These are phyloP conservation scores for Cytospora chrysosperma DNA, from an alignment of 2,329 filamentous ascomycete genomes.

Conservation along the genomic window DNA sequence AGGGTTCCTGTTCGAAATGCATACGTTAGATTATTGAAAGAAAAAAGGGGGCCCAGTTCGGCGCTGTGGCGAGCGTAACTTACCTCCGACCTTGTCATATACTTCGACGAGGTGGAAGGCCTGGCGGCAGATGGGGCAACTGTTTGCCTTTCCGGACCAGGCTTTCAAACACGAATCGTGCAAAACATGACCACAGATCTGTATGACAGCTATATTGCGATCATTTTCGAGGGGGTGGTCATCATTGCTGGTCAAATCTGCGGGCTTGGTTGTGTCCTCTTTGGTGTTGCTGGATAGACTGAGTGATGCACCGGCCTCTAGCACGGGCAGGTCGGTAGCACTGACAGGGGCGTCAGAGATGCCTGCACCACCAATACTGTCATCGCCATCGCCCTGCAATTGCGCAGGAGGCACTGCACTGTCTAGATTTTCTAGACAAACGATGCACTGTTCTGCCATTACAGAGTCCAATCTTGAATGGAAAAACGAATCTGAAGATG, in stretches of 20 bases:
- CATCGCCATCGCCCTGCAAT: conserved; percentile 28
- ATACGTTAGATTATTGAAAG: conserved; percentile 26
- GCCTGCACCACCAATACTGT: conserved; percentile 22
- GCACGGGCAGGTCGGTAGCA: conserved; percentile 24
- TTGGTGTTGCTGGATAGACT: conserved; percentile 32
- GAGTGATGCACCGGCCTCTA: conserved; percentile 27
- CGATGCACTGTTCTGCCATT: conserved; percentile 67
- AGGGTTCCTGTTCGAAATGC: conserved; percentile 47
- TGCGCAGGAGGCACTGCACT: conserved; percentile 30
- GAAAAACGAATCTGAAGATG: conserved; percentile 35
- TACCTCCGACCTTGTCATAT: conserved; percentile 76
- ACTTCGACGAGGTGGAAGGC: conserved; percentile 89
- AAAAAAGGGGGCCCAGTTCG: neutral
- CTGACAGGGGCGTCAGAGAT: conserved; percentile 21
- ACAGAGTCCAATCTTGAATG: conserved; percentile 38
- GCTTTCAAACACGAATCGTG: conserved; percentile 90
- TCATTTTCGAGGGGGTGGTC: conserved; percentile 31
- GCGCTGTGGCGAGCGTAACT: conserved; percentile 34
- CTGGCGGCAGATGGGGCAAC: conserved; percentile 93
- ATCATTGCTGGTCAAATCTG: conserved; percentile 26
- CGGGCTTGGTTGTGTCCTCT: conserved; percentile 27
- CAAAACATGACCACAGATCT: conserved; percentile 85
- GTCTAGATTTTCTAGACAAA: conserved; percentile 63
- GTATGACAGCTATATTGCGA: conserved; percentile 56
- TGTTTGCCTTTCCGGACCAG: conserved; percentile 96